These are phyloP conservation scores for Boletus sp. DNA, from an alignment of 768 basidiomycete species.

Conservation along the genomic window DNA sequence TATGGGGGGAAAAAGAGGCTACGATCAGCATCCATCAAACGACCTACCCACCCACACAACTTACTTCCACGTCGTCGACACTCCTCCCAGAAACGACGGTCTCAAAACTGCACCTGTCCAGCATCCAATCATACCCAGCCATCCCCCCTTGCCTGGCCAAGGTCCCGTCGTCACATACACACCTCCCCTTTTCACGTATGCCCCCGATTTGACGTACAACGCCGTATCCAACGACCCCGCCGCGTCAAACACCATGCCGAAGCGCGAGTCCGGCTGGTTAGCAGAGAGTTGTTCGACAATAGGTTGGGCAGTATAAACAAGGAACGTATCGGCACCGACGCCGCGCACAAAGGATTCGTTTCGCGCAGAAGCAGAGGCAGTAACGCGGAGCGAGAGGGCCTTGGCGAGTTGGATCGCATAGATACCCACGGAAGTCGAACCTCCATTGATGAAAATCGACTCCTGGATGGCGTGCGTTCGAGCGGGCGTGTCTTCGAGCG, in stretches of 20 bases:
- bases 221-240: constrained; percentile 47
- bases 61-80: constrained; percentile 46
- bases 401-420: constrained; percentile 75
- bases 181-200: constrained; percentile 53
- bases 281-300: constrained; percentile 45
- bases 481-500: neutral
- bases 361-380: constrained; percentile 56
- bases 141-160: constrained; percentile 30
- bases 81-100: constrained; percentile 56
- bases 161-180: constrained; percentile 55
- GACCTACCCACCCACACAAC: constrained; percentile 10
- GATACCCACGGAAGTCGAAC: constrained; percentile 65
- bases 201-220: constrained; percentile 49
- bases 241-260: constrained; percentile 60
- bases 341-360: constrained; percentile 57
- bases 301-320: constrained; percentile 59
- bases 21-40: neutral
- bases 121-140: constrained; percentile 7
- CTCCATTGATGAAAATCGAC: constrained; percentile 68
- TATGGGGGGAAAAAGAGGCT: neutral
- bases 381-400: constrained; percentile 54
- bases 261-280: constrained; percentile 49
- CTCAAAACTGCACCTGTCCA: constrained; percentile 7
- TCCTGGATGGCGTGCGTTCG: constrained; percentile 32
- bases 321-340: constrained; percentile 68